phyloP scores from a whole-genome alignment of 495 filamentous ascomycete genomes.

The Penicillium macrosclerotiorum region DNA sequence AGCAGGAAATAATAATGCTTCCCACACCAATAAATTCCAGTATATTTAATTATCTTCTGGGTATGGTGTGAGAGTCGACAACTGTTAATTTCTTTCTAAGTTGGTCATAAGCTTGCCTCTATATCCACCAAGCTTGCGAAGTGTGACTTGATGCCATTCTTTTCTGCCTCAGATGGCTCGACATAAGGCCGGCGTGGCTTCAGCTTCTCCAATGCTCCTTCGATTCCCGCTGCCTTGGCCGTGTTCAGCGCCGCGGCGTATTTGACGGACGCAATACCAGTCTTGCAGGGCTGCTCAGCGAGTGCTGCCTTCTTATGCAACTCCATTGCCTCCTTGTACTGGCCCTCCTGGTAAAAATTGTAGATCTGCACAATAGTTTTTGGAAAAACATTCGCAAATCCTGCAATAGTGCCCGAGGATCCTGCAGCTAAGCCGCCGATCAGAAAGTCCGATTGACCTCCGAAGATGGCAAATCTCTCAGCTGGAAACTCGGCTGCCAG shows the following conservation, averaged over 20 bases:
- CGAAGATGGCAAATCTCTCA: conserved; percentile 58
- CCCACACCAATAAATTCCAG: too few species aligned
- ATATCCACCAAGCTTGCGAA: too few species aligned
- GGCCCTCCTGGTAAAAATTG: conserved; percentile 48
- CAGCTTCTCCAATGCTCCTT: conserved; percentile 53
- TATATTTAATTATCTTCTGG: too few species aligned
- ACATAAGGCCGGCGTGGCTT: conserved; percentile 59
- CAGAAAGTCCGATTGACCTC: conserved; percentile 66
- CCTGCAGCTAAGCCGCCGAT: conserved; percentile 56
- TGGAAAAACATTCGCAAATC: conserved; percentile 66
- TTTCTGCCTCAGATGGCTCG: conserved; percentile 47
- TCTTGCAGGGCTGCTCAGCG: conserved; percentile 57
- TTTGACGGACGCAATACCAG: conserved; percentile 64
- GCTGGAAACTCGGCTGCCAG: conserved; percentile 50
- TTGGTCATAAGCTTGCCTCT: too few species aligned
- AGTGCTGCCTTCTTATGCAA: conserved; percentile 52
- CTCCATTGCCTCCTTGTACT: conserved; percentile 50
- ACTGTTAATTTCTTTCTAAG: too few species aligned
- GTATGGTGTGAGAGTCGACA: too few species aligned
- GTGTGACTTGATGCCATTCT: too few species aligned
- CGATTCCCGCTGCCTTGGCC: conserved; percentile 55
- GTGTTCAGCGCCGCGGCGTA: conserved; percentile 58
- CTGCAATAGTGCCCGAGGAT: conserved; percentile 62
- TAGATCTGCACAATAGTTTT: conserved; percentile 53
- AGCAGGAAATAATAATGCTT: too few species aligned